Percentiles rank a stretch among this genome's conserved stretches.
Evolutionary conservation across 1,139 yeast species (phyloP).

Genomic region (Magnusiomyces paraingens): DNA sequence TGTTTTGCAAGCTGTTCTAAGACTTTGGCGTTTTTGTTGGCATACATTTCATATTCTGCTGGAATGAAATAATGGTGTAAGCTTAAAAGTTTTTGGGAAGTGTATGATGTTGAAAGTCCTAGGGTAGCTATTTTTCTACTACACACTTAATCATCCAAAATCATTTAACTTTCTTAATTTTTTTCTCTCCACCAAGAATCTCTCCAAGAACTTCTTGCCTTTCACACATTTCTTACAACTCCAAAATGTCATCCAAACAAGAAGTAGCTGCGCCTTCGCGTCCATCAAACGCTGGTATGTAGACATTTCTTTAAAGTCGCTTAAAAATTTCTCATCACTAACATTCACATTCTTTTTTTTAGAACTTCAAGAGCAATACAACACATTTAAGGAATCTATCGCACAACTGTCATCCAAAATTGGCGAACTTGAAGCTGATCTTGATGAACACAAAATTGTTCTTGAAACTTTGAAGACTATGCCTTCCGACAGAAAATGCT

Average conservation of each 20-base stretch:
- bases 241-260: neutral
- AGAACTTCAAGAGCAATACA: conserved; percentile 40
- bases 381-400: conserved; percentile 35
- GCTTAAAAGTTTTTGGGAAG: too few species aligned
- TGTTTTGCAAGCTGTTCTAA: too few species aligned
- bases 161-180: too few species aligned
- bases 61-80: too few species aligned
- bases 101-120: too few species aligned
- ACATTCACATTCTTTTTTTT: neutral
- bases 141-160: too few species aligned
- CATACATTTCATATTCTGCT: too few species aligned
- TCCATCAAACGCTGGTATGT: conserved; percentile 16
- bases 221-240: conserved; percentile 1
- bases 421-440: conserved; percentile 38
- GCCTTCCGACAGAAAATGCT: conserved; percentile 63
- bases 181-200: too few species aligned
- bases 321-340: neutral
- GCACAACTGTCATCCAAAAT: conserved; percentile 36
- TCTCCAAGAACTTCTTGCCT: neutral
- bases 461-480: conserved; percentile 49
- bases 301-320: neutral
- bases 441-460: conserved; percentile 44
- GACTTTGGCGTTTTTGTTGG: too few species aligned
- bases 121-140: too few species aligned
- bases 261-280: conserved; percentile 6